phyloP scores from a whole-genome alignment of 108 stramenopile species.

The Nannochloropsis gaditana region DNA sequence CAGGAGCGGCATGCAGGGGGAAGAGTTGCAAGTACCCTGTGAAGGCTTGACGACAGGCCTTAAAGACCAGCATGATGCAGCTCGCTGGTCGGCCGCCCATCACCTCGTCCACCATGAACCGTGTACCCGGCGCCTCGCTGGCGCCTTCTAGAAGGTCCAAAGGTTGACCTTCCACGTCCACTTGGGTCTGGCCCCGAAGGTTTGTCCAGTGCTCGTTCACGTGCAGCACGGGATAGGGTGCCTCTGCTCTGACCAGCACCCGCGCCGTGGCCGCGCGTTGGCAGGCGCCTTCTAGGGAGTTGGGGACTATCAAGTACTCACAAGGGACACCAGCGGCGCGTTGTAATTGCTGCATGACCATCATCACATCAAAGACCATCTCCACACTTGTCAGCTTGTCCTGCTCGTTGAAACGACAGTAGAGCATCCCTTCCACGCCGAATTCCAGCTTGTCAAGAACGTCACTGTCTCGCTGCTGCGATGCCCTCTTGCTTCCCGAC shows the following conservation, averaged over 20 bases:
- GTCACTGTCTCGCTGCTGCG: background rate
- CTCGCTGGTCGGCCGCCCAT: background rate
- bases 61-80: slow-evolving; percentile 18
- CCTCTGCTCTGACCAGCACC: slow-evolving; percentile 2
- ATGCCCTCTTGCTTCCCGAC: background rate
- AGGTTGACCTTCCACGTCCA: background rate
- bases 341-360: slow-evolving; percentile 92
- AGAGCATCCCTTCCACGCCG: slow-evolving; percentile 69
- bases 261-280: background rate
- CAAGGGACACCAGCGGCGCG: slow-evolving; percentile 34
- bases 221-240: slow-evolving; percentile 6
- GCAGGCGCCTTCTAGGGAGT: slow-evolving; percentile 24
- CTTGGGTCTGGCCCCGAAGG: slow-evolving; percentile 1
- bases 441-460: background rate
- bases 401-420: slow-evolving; percentile 75
- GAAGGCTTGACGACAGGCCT: background rate
- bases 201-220: background rate
- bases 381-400: slow-evolving; percentile 79
- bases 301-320: slow-evolving; percentile 30
- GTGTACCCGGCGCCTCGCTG: background rate
- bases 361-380: slow-evolving; percentile 95
- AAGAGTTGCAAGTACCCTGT: background rate
- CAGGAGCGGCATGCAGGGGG: background rate
- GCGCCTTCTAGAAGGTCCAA: background rate
- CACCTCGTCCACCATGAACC: background rate